Percentiles rank a stretch among this genome's conserved stretches.
These are phyloP conservation scores for Ilex paraguariensis DNA, from an alignment of 305 asterid species.

Conservation along the genomic window DNA sequence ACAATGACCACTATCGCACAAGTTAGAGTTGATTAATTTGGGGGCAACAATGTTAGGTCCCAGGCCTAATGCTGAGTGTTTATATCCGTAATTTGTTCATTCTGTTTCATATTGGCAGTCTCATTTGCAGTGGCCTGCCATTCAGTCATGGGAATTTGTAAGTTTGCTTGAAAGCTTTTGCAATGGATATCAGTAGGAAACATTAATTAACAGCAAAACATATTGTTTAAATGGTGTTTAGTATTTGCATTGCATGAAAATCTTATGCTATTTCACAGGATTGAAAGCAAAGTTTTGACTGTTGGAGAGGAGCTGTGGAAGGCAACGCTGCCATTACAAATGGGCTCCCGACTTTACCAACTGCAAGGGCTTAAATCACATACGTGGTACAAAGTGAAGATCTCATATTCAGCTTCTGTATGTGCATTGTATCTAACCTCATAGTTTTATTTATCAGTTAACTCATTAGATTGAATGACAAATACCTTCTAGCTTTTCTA, in stretches of 20 bases:
- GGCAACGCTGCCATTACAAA: slow-evolving; percentile 55
- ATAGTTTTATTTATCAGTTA: background rate
- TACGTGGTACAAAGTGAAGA: slow-evolving; percentile 84
- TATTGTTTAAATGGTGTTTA: no score
- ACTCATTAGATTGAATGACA: slow-evolving; percentile 21
- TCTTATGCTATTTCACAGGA: slow-evolving; percentile 26
- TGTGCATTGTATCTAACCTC: slow-evolving; percentile 22
- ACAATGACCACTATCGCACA: no score
- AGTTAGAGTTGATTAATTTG: no score
- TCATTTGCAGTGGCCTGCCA: background rate
- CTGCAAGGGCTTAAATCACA: slow-evolving; percentile 58
- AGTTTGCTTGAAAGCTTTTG: background rate
- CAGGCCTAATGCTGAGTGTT: background rate
- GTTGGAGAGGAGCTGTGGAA: slow-evolving; percentile 65
- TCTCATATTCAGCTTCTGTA: slow-evolving; percentile 93
- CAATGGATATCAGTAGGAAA: background rate
- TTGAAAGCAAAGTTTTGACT: slow-evolving; percentile 32
- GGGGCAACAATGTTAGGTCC: no score
- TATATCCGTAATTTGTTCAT: background rate
- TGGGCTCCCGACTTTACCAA: slow-evolving; percentile 52
- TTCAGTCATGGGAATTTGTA: background rate
- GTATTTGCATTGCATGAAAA: no score
- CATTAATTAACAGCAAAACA: no score
- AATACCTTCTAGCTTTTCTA: slow-evolving; percentile 72
- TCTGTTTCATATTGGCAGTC: background rate